A percentile compares a stretch with the other conserved stretches of the same genome.
Conservation (phyloP, 192 early-diverging fungal genomes). For the Coemansia sp. region DNA sequence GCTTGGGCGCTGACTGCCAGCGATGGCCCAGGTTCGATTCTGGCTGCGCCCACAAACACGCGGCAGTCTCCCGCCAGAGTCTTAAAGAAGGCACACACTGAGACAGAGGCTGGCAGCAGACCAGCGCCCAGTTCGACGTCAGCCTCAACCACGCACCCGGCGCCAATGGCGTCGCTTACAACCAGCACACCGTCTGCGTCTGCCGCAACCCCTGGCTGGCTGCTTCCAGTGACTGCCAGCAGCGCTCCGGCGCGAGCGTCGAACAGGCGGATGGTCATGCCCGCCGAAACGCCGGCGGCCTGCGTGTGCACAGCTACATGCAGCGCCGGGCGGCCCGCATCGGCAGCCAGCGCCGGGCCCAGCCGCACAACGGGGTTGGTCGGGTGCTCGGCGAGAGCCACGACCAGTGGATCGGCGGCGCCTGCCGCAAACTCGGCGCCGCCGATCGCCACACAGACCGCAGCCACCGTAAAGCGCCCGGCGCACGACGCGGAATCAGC, state of each 20-base stretch:
- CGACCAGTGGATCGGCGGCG: slow-evolving; percentile 5
- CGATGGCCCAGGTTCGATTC: slow-evolving; percentile 18
- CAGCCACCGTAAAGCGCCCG: slow-evolving; percentile 19
- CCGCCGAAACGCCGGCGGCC: slow-evolving; percentile 1
- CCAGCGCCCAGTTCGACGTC: slow-evolving; percentile 6
- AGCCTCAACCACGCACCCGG: background rate
- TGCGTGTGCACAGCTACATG: slow-evolving; percentile 6
- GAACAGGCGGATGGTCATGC: slow-evolving; percentile 28
- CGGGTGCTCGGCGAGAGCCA: slow-evolving; percentile 29
- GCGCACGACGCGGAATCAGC: slow-evolving; percentile 30
- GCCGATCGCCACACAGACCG: slow-evolving; percentile 18
- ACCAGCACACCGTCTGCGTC: slow-evolving; percentile 13
- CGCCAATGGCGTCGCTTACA: slow-evolving; percentile 3
- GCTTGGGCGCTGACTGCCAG: slow-evolving; percentile 5
- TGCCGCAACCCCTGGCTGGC: background rate
- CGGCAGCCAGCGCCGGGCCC: background rate
- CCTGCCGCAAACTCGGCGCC: slow-evolving; percentile 15
- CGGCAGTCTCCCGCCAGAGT: background rate
- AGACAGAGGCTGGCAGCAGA: background rate
- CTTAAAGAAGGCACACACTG: slow-evolving; percentile 18
- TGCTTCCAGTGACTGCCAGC: slow-evolving; percentile 9
- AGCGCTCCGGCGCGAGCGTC: background rate
- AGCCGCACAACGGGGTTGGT: background rate
- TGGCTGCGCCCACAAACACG: slow-evolving; percentile 7
- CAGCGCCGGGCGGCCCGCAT: slow-evolving; percentile 6